Base-by-base conservation (phyloP, 2,329 filamentous ascomycete genomes). In the Hortaea werneckii region DNA sequence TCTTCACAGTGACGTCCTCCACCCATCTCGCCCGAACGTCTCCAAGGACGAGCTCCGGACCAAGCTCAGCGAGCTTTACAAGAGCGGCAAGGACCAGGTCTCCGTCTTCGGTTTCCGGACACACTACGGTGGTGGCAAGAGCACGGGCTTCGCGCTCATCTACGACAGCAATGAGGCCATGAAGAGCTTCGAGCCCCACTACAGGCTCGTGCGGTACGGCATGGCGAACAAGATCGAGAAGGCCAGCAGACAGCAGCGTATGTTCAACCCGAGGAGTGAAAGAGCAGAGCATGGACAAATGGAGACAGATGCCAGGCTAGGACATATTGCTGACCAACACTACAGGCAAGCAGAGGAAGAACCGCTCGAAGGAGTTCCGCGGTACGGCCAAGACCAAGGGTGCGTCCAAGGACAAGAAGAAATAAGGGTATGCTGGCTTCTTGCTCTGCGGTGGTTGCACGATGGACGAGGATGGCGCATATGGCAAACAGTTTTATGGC, bases 111-210 rank as follows among this genome's bases (percentile, higher is more conserved):
- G 92, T 68, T 88, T 98, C 74, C 86, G 87, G 74, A 98, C 92
- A 65, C 90, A 96, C 73, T 98, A 85, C 72, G 92, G 92, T 90
- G 92, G 92, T 70, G 92, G 92, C 80, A 98, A 98, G 85, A 95
- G 87, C 73, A 96, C 90, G 60, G 92, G 92, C 66, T 98, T 98
- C 71, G 92, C 88, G 60, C 87, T 96, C 67, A 80, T 98, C 78
- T 98, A 98, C 82, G 92, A 98, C 76, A 94, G 87, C 60, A 77
- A 82, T 69, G 92, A 98, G 80, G 87, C 89, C 66, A 83, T 98
- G 83, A 95, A 95, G 87, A 96, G 96, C 78, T 98, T 96, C 75
- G 92, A 98, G 83, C 92, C 92, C 65, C 84, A 85, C 76, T 95
- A 95, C 85, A 84, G 92, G 74, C 82, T 95, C 64, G 81, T 98